Conservation (phyloP, 2,329 filamentous ascomycete genomes). For the Diaporthe longicolla region DNA sequence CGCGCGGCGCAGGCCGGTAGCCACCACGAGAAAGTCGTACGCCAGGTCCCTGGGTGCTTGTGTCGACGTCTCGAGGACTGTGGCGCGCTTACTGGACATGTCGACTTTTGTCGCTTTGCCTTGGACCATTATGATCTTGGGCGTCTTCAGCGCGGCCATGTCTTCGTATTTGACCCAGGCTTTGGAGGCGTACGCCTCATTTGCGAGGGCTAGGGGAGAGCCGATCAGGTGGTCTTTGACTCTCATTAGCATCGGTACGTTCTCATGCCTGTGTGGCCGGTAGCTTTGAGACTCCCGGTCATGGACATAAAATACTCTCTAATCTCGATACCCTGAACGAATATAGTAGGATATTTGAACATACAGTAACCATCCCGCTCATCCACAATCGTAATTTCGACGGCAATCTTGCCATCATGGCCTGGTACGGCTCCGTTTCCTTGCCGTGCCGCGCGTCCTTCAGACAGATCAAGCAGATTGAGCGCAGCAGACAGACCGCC, state of each 20-base stretch:
- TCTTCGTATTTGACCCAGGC: slow-evolving; percentile 80
- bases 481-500: slow-evolving; percentile 77
- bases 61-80: slow-evolving; percentile 64
- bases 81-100: slow-evolving; percentile 70
- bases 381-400: slow-evolving; percentile 82
- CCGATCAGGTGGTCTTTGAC: slow-evolving; percentile 80
- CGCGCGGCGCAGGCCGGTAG: slow-evolving; percentile 76
- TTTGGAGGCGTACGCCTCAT: slow-evolving; percentile 73
- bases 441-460: slow-evolving; percentile 67
- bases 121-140: slow-evolving; percentile 75
- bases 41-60: slow-evolving; percentile 57
- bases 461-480: slow-evolving; percentile 76
- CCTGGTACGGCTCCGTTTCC: slow-evolving; percentile 46
- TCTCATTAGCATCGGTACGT: neutral
- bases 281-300: too few species aligned
- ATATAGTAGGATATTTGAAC: slow-evolving; percentile 48
- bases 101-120: slow-evolving; percentile 75
- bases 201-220: slow-evolving; percentile 78
- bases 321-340: neutral
- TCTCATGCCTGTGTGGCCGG: neutral
- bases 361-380: slow-evolving; percentile 88
- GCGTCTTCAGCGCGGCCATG: slow-evolving; percentile 74
- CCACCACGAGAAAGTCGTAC: slow-evolving; percentile 84
- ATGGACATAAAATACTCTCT: neutral
- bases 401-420: slow-evolving; percentile 57